Evolutionary conservation across 1,284 basidiomycete genomes (phyloP).

Genomic region (Erythrobasidium hasegawianum): DNA sequence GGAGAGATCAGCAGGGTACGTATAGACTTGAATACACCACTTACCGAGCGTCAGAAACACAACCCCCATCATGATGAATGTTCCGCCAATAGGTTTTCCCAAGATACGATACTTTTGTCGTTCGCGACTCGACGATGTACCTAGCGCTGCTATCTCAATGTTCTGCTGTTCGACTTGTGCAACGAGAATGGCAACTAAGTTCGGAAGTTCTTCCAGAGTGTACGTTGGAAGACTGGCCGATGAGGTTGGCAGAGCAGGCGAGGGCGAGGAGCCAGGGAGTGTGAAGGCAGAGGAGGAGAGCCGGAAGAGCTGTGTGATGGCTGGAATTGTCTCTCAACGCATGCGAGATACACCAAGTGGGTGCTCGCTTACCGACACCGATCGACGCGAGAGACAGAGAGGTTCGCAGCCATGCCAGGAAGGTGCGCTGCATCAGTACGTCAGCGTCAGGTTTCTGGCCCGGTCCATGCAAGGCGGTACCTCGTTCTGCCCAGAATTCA

Average conservation of each 20-base stretch:
- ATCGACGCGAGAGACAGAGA: constrained; percentile 43
- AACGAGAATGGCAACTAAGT: constrained; percentile 4
- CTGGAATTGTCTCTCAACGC: constrained; percentile 3
- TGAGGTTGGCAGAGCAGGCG: not conserved
- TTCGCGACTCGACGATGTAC: constrained; percentile 3
- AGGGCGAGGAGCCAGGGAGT: not conserved
- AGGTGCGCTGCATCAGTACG: constrained; percentile 24
- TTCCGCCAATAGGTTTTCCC: constrained; percentile 36
- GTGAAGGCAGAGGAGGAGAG: constrained; percentile 25
- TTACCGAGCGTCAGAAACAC: constrained; percentile 29
- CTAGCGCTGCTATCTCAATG: constrained; percentile 3
- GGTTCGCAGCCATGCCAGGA: constrained; percentile 37
- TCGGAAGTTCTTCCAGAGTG: constrained; percentile 5
- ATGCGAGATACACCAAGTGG: not conserved
- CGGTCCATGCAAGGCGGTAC: not conserved
- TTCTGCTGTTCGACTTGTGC: constrained; percentile 20
- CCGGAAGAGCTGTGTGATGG: constrained; percentile 37
- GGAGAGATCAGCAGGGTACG: not conserved
- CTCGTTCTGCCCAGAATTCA: not conserved
- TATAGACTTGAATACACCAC: not conserved
- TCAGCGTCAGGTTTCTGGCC: not conserved
- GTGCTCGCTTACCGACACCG: constrained; percentile 40
- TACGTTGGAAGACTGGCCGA: not conserved
- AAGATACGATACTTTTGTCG: constrained; percentile 16
- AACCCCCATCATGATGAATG: constrained; percentile 27